Conservation (phyloP, 306 rosid genomes). For the Prunus armeniaca region DNA sequence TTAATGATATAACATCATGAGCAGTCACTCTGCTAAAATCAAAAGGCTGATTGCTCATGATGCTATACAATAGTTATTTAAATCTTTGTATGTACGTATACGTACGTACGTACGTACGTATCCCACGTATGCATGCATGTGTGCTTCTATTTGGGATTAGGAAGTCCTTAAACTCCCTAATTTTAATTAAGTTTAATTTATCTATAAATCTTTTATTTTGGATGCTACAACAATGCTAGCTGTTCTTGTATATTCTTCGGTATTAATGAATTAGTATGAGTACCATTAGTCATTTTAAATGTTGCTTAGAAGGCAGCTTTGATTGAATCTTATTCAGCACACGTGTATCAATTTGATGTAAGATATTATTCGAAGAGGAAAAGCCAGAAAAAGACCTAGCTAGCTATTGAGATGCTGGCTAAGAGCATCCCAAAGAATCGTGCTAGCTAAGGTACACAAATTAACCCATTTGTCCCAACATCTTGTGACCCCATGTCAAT, state of each 20-base stretch:
- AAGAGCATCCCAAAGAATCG: too few relatives aligned
- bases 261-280: constrained; percentile 2
- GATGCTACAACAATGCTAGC: constrained; percentile 9
- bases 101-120: too few relatives aligned
- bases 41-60: constrained; percentile 99
- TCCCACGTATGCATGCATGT: constrained; percentile 1
- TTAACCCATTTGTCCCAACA: background rate
- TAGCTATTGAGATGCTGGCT: background rate
- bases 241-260: constrained; percentile 27
- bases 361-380: constrained; percentile 2
- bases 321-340: constrained; percentile 10
- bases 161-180: constrained; percentile 13
- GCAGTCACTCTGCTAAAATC: constrained; percentile 89
- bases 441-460: background rate
- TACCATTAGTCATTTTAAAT: background rate
- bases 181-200: constrained; percentile 6
- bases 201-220: constrained; percentile 4
- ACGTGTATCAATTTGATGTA: constrained; percentile 1
- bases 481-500: background rate
- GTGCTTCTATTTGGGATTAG: constrained; percentile 18
- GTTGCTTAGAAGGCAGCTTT: constrained; percentile 11
- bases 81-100: background rate
- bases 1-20: constrained; percentile 91
- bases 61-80: constrained; percentile 61
- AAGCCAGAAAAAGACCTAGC: background rate